Base-by-base conservation (phyloP, 2,329 filamentous ascomycete genomes). In the Pseudocercospora fuligena region DNA sequence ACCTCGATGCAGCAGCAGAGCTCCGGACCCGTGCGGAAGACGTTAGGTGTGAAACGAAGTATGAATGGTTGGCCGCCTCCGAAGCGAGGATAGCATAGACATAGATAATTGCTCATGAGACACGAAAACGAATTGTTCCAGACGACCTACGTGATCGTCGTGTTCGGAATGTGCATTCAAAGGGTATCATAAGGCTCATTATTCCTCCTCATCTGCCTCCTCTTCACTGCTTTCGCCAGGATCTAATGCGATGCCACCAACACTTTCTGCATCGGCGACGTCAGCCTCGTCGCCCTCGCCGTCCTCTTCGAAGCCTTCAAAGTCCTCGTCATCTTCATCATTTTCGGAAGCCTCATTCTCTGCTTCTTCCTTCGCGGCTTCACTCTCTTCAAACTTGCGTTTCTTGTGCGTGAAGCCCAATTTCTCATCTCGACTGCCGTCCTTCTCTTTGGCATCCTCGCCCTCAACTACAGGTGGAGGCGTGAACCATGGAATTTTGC, bases 401-500 rank as follows among this genome's bases (percentile, higher is more conserved):
- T 89, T 90, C 49, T 88, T 88, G 66, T 82, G 81, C 89, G 97
- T 97, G 80, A 97, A 93, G 19, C 94, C 94, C 0, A 97, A 83
- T 72, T 88, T 87, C 12, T 93, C 93, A 67, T 91, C 87, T 56
- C 93, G 88, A 5, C 92, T 92, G 68, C 89, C 87, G 43, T 81
- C 63, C 40, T 69, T 66, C 58, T 79, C 76, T 33, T 82, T 82
- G 11, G 81, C 83, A 57, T 87, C 87, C 3, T 80, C 76, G 14
- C 85, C 81, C 46, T 79, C 80, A 36, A 72, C 74, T 49, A 74
- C 71, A 1, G 94, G 93, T 9, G 93, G 90, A 8, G 93, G 89
- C 0, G 92, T 95, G 76, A 93, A 99, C 95, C 96, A 99, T 1
- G 95, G 95, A 27, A 98, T 92, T 81, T 94, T 97, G 64, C 95